Evolutionary conservation across 1,284 basidiomycete genomes (phyloP), one percentile per base, ranked within the genome.

Genomic region (Microbotryomycetes sp.): DNA sequence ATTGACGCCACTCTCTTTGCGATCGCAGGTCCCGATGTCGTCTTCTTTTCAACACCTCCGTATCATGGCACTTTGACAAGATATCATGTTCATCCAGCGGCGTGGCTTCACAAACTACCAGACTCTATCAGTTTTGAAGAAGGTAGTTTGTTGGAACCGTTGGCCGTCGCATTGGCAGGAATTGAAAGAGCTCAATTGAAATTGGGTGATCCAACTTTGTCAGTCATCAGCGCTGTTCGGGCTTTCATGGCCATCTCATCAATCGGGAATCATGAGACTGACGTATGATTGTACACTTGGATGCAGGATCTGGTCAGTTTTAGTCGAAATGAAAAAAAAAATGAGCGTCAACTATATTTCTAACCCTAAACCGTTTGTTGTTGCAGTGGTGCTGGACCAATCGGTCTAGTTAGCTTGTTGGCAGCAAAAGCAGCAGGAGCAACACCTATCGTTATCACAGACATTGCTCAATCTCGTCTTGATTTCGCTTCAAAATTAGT

Each of bases 41-140:
- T 79, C 49, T 80, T 79, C 73, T 79, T 79, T 71, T 78, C 76
- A 6, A 78, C 78, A 9, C 78, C 79, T 6, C 79, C 79, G 26
- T 79, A 78, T 70, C 78, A 79, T 69, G 79, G 78, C 23, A 65
- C 76, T 15, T 69, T 80, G 26, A 78, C 77, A 3, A 73, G 78
- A 60, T 81, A 76, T 73, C 80, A 81, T 73, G 73, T 77, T 23
- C 81, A 82, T 67, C 80, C 81, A 0, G 80, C 80, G 0, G 74
- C 75, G 7, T 82, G 81, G 81, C 70, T 81, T 5, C 81, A 82
- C 75, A 77, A 76, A 64, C 72, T 81, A 5, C 81, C 81, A 1
- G 76, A 78, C 62, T 75, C 71, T 64, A 71, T 80, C 25, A 74
- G 73, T 6, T 80, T 66, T 68, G 81, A 82, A 62, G 81, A 82